A percentile compares a stretch with the other conserved stretches of the same genome.
Evolutionary conservation across 2,329 filamentous ascomycete species (phyloP).

Genomic region (Penicillium sp.): DNA sequence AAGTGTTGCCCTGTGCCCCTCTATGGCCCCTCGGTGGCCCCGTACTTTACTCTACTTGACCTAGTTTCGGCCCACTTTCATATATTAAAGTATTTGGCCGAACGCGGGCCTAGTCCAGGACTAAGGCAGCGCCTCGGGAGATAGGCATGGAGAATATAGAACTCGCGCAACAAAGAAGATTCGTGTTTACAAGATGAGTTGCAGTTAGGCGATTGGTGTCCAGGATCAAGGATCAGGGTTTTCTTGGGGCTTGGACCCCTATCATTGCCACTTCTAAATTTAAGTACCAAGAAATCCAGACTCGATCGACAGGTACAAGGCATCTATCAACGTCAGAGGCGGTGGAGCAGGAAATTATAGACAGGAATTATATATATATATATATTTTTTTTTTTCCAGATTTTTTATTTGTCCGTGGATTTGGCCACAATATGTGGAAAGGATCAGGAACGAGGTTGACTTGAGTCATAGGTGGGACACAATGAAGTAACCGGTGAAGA

Average conservation of each 20-base stretch:
- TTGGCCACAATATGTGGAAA: too few species aligned
- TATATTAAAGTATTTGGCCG: constrained; percentile 1
- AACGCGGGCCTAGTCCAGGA: neutral
- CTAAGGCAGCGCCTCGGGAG: neutral
- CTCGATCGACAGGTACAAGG: constrained; percentile 22
- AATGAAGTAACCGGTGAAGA: too few species aligned
- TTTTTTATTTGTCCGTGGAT: too few species aligned
- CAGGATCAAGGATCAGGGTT: neutral
- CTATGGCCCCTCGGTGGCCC: neutral
- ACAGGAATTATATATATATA: neutral
- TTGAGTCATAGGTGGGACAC: too few species aligned
- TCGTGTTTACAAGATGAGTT: neutral
- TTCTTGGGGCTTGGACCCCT: neutral
- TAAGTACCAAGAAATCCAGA: constrained; percentile 11
- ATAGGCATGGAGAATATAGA: neutral
- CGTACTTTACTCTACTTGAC: neutral
- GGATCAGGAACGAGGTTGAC: too few species aligned
- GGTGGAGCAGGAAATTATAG: constrained; percentile 1
- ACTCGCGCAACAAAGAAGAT: neutral
- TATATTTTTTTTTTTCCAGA: too few species aligned
- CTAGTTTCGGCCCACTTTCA: neutral
- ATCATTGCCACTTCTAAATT: neutral
- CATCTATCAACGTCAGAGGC: constrained; percentile 21
- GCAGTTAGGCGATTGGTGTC: neutral
- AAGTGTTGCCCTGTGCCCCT: neutral